These are phyloP conservation scores for Giardia muris DNA, from an alignment of 208 protist genomes.

Conservation along the genomic window DNA sequence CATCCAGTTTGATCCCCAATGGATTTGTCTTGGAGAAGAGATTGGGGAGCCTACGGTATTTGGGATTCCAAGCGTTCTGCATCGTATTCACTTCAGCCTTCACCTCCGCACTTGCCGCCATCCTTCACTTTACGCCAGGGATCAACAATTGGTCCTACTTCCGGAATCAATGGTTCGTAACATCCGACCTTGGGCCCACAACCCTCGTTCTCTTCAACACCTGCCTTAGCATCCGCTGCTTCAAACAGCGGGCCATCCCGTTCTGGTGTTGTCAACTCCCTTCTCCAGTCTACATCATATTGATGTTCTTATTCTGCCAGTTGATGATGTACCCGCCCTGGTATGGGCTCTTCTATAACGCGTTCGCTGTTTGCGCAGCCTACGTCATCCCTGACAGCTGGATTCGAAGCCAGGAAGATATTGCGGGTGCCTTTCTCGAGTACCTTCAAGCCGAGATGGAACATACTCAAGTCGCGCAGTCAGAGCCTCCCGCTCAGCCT, in stretches of 20 bases:
- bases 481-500: too few relatives aligned
- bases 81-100: background rate
- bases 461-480: too few relatives aligned
- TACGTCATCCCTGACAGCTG: background rate
- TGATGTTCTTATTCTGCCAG: background rate
- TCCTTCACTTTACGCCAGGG: background rate
- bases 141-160: constrained; percentile 20
- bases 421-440: background rate
- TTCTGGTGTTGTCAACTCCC: constrained; percentile 2
- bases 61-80: background rate
- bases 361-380: background rate
- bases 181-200: constrained; percentile 1
- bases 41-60: background rate
- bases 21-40: background rate
- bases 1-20: background rate
- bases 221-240: background rate
- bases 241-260: background rate
- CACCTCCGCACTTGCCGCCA: background rate
- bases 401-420: background rate
- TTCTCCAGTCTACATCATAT: background rate
- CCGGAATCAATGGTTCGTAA: background rate
- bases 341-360: background rate
- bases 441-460: too few relatives aligned
- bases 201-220: background rate
- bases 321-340: constrained; percentile 15